Conservation (phyloP, 2,329 filamentous ascomycete species). For the Teratosphaeria gauchensis region DNA sequence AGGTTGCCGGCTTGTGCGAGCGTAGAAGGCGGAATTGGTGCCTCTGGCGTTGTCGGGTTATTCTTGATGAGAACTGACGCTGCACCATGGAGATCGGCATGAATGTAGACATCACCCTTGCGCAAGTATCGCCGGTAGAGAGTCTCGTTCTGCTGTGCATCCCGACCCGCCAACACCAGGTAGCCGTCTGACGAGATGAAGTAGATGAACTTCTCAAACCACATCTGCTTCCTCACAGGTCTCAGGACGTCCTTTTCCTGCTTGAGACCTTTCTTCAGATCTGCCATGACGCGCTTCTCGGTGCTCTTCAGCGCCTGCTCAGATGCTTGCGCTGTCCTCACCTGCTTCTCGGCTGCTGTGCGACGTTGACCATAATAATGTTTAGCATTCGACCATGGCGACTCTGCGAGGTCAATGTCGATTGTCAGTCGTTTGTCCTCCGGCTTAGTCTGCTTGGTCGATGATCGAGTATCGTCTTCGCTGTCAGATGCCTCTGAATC, state of each 20-base stretch:
- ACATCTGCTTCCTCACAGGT: slow-evolving; percentile 71
- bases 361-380: slow-evolving; percentile 90
- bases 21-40: slow-evolving; percentile 83
- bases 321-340: slow-evolving; percentile 76
- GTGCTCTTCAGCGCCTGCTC: slow-evolving; percentile 77
- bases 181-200: slow-evolving; percentile 96
- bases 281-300: slow-evolving; percentile 75
- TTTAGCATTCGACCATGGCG: slow-evolving; percentile 80
- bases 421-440: slow-evolving; percentile 50
- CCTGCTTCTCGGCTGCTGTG: slow-evolving; percentile 72
- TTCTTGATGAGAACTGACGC: slow-evolving; percentile 87
- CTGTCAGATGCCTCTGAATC: slow-evolving; percentile 56
- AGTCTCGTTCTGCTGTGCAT: slow-evolving; percentile 81
- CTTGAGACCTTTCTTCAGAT: slow-evolving; percentile 79
- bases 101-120: slow-evolving; percentile 84
- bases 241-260: slow-evolving; percentile 83
- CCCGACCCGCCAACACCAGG: slow-evolving; percentile 75
- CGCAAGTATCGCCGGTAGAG: slow-evolving; percentile 79
- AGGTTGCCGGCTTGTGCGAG: slow-evolving; percentile 81
- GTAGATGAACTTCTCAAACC: slow-evolving; percentile 97
- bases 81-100: slow-evolving; percentile 79
- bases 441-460: slow-evolving; percentile 18
- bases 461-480: slow-evolving; percentile 37
- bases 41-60: slow-evolving; percentile 63
- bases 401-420: slow-evolving; percentile 74